Evolutionary conservation across 108 stramenopile genomes (phyloP).

Genomic region (Licmophora abbreviata): DNA sequence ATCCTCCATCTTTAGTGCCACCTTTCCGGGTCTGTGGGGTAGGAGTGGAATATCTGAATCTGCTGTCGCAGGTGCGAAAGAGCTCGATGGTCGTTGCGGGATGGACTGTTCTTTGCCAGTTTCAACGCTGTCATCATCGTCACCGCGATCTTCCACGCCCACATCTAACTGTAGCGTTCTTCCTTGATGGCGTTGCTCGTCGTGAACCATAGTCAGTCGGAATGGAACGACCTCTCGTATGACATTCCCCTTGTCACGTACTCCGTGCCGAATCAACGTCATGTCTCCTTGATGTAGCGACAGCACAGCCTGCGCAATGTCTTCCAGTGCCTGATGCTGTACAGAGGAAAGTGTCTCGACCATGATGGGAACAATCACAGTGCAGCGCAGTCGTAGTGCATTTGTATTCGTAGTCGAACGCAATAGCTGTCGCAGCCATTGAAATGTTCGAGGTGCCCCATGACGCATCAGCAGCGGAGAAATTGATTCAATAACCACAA

Average conservation of each 20-base stretch:
- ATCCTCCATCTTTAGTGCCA: constrained; percentile 16
- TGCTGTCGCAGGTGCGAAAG: not conserved
- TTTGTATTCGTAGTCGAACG: not conserved
- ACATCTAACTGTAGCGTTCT: not conserved
- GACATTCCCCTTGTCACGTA: constrained; percentile 24
- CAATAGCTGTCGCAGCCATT: not conserved
- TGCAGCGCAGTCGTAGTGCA: no score
- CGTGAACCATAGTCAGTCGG: not conserved
- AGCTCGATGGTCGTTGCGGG: not conserved
- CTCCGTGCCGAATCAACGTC: constrained; percentile 29
- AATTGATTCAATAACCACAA: constrained; percentile 1
- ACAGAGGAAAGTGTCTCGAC: constrained; percentile 10
- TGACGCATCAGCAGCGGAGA: not conserved
- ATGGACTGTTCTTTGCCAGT: not conserved
- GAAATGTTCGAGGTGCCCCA: not conserved
- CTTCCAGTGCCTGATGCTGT: constrained; percentile 24
- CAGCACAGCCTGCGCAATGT: constrained; percentile 23
- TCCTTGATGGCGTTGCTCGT: not conserved
- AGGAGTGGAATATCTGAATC: not conserved
- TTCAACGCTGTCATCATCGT: not conserved
- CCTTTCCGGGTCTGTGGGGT: constrained; percentile 3
- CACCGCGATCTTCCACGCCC: not conserved
- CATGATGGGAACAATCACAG: constrained; percentile 15
- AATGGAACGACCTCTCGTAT: constrained; percentile 22
- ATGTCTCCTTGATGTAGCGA: constrained; percentile 16